These are phyloP conservation scores for Thraustochytrium striatum DNA, from an alignment of 352 stramenopile genomes.

Conservation along the genomic window DNA sequence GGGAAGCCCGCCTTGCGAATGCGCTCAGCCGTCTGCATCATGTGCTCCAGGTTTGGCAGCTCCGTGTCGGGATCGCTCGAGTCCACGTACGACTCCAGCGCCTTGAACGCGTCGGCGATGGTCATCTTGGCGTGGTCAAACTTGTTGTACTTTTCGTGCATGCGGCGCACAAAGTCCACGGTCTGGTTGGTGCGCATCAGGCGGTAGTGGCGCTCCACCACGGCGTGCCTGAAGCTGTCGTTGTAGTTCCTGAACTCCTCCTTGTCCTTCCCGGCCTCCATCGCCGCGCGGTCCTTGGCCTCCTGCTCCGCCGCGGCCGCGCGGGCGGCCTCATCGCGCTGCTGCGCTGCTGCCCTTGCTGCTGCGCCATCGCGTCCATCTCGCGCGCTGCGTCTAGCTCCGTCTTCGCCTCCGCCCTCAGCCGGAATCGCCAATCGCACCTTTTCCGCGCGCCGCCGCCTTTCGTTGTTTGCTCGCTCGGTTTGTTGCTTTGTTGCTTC, in stretches of 20 bases:
- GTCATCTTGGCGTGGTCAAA: conserved; percentile 71
- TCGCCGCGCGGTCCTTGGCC: neutral
- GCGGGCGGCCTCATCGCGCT: no score
- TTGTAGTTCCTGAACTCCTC: conserved; percentile 74
- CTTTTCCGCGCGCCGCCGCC: no score
- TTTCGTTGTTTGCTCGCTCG: no score
- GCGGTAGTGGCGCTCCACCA: conserved; percentile 69
- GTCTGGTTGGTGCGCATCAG: conserved; percentile 70
- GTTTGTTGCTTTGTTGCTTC: no score
- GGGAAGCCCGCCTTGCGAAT: conserved; percentile 78
- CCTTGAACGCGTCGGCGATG: conserved; percentile 79
- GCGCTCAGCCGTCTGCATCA: conserved; percentile 86
- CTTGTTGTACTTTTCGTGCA: conserved; percentile 62
- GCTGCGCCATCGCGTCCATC: no score
- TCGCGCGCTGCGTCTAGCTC: no score
- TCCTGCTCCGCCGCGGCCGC: neutral
- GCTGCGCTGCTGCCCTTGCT: no score
- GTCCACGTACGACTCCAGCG: conserved; percentile 80
- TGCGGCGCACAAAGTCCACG: conserved; percentile 61
- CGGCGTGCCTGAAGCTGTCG: conserved; percentile 64
- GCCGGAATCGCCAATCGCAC: no score
- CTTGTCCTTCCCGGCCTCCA: conserved; percentile 61
- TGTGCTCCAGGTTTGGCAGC: conserved; percentile 81
- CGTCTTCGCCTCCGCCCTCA: no score
- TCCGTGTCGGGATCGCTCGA: conserved; percentile 81